Base-by-base conservation (phyloP, 768 basidiomycete species). In the Leccinum uliginosum region DNA sequence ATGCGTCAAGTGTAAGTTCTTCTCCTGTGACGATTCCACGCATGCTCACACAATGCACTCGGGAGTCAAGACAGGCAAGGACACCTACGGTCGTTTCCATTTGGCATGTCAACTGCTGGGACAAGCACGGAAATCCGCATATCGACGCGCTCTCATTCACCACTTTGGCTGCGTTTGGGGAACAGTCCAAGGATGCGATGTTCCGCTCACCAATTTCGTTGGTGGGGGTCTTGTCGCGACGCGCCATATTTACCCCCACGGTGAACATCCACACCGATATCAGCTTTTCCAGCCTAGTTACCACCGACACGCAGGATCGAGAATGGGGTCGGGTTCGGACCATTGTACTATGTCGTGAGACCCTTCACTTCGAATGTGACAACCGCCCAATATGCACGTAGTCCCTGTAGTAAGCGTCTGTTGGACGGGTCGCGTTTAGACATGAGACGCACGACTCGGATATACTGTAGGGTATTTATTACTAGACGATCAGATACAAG, bases 91-190 rank as follows among this genome's bases (percentile, higher is more conserved):
- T 67, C 87, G 87, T 0, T 66, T 76, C 2, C 73, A 83, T 55
- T 85, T n/a, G n/a, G n/a, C 89, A 7, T 91, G 90, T 65, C 75
- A 81, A 80, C 54, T 93, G 90, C 73, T 93, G 89, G 91, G 73
- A 78, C 6, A 84, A 83, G 61, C 85, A 86, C 69, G 77, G 78
- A 0, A 83, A 80, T 60, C 75, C 78, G 0, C 91, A 83, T 69
- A 63, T 74, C 0, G 86, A 85, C 3, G 80, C 86, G 4, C 71
- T 91, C 15, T 74, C 77, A 1, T 85, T 83, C 62, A 78, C 80
- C 50, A 61, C 76, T 12, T 79, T 80, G 64, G 52, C 63, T 2
- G 53, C 70, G 2, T 59, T 64, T 0, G 17, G 53, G 40, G 17
- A 63, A 59, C 4, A 50, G 60, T 51, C 55, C 59, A 7, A 59